These are phyloP conservation scores for Acanthamoeba sp. DNA, from an alignment of 208 protist species.

Conservation along the genomic window DNA sequence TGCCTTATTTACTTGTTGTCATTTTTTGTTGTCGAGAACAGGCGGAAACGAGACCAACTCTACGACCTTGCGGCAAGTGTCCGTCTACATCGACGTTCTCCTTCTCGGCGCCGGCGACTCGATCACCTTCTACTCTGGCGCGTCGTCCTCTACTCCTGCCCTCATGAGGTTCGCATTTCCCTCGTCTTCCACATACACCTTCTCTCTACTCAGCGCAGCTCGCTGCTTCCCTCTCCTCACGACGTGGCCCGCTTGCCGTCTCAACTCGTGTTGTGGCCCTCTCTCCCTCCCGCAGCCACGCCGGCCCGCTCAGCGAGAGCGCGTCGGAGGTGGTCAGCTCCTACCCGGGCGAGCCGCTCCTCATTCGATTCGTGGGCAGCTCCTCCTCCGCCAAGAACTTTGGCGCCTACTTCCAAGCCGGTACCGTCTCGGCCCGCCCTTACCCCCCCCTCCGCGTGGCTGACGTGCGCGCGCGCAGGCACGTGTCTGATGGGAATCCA, in stretches of 20 bases:
- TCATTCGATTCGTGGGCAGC: background rate
- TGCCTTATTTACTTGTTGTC: background rate
- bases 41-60: background rate
- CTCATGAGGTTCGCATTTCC: background rate
- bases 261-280: too few relatives aligned
- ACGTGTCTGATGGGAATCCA: background rate
- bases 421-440: background rate
- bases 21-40: background rate
- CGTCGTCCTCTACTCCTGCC: background rate
- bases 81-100: background rate
- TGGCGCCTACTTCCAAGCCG: slow-evolving; percentile 42
- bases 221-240: background rate
- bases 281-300: too few relatives aligned
- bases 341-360: background rate
- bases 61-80: background rate
- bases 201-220: too few relatives aligned
- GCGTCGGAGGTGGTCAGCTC: background rate
- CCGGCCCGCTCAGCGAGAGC: background rate
- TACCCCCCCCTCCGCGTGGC: background rate
- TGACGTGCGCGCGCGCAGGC: background rate
- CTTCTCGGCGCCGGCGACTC: background rate
- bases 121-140: background rate
- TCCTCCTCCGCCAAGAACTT: background rate
- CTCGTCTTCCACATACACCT: background rate
- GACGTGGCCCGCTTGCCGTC: too few relatives aligned